Conservation (phyloP, 768 basidiomycete genomes). For the Suillus variegatus region DNA sequence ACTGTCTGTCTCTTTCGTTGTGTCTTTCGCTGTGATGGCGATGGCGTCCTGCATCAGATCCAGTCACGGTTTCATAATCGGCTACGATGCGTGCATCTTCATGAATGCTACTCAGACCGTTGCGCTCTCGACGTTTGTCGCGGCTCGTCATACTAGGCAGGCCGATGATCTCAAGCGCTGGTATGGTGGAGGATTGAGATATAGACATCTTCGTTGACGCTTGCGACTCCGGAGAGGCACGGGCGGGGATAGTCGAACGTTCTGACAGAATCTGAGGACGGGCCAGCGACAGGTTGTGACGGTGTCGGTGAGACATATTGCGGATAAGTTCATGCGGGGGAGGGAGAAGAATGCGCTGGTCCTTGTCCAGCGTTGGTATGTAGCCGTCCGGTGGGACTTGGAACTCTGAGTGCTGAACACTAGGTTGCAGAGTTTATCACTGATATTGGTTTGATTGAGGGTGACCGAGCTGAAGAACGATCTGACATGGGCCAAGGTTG, state of each 20-base stretch:
- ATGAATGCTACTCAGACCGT: slow-evolving; percentile 31
- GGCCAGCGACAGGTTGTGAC: slow-evolving; percentile 25
- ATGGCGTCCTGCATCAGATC: slow-evolving; percentile 20
- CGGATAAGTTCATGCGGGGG: slow-evolving; percentile 53
- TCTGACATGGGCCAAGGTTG: slow-evolving; percentile 19
- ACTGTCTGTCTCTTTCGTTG: slow-evolving; percentile 9
- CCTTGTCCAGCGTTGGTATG: slow-evolving; percentile 43
- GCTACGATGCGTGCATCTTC: slow-evolving; percentile 30
- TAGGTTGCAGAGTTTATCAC: slow-evolving; percentile 20
- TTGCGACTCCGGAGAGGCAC: slow-evolving; percentile 30
- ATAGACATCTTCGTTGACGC: slow-evolving; percentile 27
- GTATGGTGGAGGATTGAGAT: slow-evolving; percentile 30
- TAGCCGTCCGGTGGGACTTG: slow-evolving; percentile 48
- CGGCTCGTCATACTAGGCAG: slow-evolving; percentile 15
- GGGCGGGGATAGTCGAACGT: slow-evolving; percentile 23
- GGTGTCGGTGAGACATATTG: slow-evolving; percentile 28
- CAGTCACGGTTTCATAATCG: slow-evolving; percentile 22
- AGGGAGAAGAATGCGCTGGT: slow-evolving; percentile 45
- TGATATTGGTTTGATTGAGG: slow-evolving; percentile 19
- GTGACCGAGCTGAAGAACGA: slow-evolving; percentile 13
- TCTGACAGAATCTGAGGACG: slow-evolving; percentile 18
- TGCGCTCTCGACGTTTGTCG: slow-evolving; percentile 23
- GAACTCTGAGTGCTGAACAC: slow-evolving; percentile 19
- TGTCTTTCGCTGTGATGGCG: slow-evolving; percentile 10
- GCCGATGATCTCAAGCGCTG: slow-evolving; percentile 35